Base-by-base conservation (phyloP, 176 grass and related monocot species). In the Carex kokanica region DNA sequence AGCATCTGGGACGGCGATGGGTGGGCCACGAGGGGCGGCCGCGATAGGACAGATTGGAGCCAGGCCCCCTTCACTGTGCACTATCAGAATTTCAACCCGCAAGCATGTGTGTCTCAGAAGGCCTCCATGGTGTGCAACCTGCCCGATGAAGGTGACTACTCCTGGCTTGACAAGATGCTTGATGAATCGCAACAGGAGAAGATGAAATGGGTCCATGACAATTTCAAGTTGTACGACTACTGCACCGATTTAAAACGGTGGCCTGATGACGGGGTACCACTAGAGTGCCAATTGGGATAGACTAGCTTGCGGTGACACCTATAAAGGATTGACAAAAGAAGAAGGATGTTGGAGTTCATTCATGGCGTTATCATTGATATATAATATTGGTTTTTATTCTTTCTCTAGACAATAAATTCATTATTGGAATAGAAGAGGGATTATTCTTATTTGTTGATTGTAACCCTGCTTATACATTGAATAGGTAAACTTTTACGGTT, bases 21-120 rank as follows among this genome's bases (percentile, higher is more conserved):
- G n/a, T 96, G 90, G 93, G 90, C 93, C 8, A 95, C 93, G 0
- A 83, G 70, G 51, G 93, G 93, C 3, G 93, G 93, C 17, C 64
- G 12, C 4, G 86, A 87, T 12, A 95, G 91, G 77, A 91, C 90
- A 0, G 83, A 94, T 51, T 94, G 93, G 93, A 78, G 81, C 13
- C 64, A 86, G 13, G 86, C 90, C 0, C 90, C 93, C 14, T 93
- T 96, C 83, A 84, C 38, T 0, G 93, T 91, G 1, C 88, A 84
- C 29, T 96, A 90, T 82, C 59, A 78, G 74, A 92, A 96, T 67
- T 96, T 86, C 85, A 93, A 58, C 24, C 74, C 75, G 53, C 78
- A 83, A 45, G 16, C 72, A 1, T 94, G 92, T 72, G 8, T 78
- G 25, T 25, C 68, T 5, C 5, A 23, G 15, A 84, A 87, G 0